Evolutionary conservation across 805 yeast species (phyloP).

Genomic region (Peterozyma toletana): DNA sequence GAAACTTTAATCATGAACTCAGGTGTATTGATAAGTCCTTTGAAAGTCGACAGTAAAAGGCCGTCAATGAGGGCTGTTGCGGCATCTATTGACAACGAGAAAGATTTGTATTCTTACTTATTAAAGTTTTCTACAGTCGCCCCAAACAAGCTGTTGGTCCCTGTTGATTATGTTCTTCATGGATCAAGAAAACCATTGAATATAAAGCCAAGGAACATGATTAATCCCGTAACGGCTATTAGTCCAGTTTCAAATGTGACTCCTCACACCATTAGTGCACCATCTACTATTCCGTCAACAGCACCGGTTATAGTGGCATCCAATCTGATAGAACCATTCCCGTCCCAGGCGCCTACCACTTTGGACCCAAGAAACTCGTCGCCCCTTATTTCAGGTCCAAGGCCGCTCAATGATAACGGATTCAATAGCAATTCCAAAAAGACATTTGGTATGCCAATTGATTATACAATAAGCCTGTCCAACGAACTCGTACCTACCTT

Average conservation of each 20-base stretch:
- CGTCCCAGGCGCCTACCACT: conserved; percentile 1
- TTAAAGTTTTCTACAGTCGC: conserved; percentile 29
- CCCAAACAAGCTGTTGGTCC: conserved; percentile 37
- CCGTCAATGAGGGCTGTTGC: conserved; percentile 76
- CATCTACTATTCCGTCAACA: conserved; percentile 7
- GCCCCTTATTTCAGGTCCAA: conserved; percentile 14
- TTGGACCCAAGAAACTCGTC: conserved; percentile 1
- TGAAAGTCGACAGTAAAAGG: conserved; percentile 42
- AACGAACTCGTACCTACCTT: conserved; percentile 89
- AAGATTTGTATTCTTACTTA: conserved; percentile 68
- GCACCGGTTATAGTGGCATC: conserved; percentile 6
- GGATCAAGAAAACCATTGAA: conserved; percentile 29
- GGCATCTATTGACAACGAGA: conserved; percentile 72
- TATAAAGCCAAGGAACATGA: background rate
- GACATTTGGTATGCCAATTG: conserved; percentile 84
- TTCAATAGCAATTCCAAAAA: conserved; percentile 17
- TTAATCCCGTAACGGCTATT: background rate
- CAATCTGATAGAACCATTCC: conserved; percentile 9
- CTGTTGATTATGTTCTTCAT: conserved; percentile 68
- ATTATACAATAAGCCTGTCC: conserved; percentile 66
- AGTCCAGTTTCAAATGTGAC: conserved; percentile 2
- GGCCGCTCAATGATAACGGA: conserved; percentile 16
- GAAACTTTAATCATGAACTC: conserved; percentile 79
- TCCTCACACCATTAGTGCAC: background rate
- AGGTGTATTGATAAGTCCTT: conserved; percentile 78